Evolutionary conservation across 78 protist genomes (phyloP), one percentile per base, ranked within the genome.

Genomic region (Dictyostelium brefeldianum): DNA sequence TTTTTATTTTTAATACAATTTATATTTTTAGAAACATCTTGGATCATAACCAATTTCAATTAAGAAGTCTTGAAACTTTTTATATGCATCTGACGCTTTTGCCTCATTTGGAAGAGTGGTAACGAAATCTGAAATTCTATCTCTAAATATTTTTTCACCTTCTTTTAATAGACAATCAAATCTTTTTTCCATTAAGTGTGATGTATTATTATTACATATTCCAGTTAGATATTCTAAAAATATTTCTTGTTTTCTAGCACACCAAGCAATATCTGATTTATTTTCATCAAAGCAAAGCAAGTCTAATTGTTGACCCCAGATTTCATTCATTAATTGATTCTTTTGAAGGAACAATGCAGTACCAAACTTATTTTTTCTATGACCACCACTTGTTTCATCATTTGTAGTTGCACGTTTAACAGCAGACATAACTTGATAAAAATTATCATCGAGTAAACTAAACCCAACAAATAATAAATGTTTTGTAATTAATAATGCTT

Each of bases 381-480:
- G 48, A 5, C 15, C 75, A 31, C 43, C 27, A 15, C 74, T 43
- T 5, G 27, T 36, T 27, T 67, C 47, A 12, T 56, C 62, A 5
- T n/a, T 22, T 3, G 56, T 43, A 1, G 92, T 84, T 9, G 65
- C 92, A 20, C 22, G 15, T 48, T 75, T 84, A 10, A 84, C 92
- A 3, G 83, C 83, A 22, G 84, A 87, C 93, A 87, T 87, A 12
- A 87, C 78, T 27, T 87, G 51, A 51, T 80, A 89, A n/a, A 96
- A 96, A 79, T 96, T 96, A 31, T 83, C 96, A 83, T 96, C 97
- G 0, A 78, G 56, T 20, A 96, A 54, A 57, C 95, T 84, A 67
- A 96, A 96, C 3, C 97, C 97, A 31, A 91, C 94, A 53, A 96
- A 96, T 17, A 94, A 56, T 41, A 96, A 22, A 69, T 94, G 96